Evolutionary conservation across 2,329 filamentous ascomycete genomes (phyloP), one percentile per base, ranked within the genome.

Genomic region (Colletotrichum sp.): DNA sequence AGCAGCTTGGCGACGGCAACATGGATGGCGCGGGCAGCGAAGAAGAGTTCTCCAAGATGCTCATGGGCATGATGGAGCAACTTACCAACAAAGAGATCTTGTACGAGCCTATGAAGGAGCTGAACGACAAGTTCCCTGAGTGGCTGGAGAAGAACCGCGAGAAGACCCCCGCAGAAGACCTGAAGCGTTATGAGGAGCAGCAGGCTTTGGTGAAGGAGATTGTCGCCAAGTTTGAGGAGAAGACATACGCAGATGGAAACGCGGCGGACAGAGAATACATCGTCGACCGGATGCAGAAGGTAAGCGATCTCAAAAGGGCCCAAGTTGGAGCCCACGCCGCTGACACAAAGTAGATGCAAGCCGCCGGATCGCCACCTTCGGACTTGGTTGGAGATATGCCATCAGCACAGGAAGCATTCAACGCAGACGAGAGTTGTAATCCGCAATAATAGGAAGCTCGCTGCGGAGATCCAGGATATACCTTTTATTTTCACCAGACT

Each of bases 31-130:
- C 88, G 3, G 89, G 87, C 16, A 88, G 88, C 76, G 95, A 98
- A 72, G 96, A 97, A 80, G 96, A 98, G 80, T 95, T 99, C 81
- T 96, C 95, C 73, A 96, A 98, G 87, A 95, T 99, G 92, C 91
- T 99, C 76, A 92, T 98, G 90, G 95, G 95, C 70, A 98, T 99
- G 95, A 99, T 99, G 96, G 95, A 99, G 86, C 96, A 99, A 85
- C 90, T 99, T 78, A 99, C 97, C 5, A 98, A 98, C 85, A 99
- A 98, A 88, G 97, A 99, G 80, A 98, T 99, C 78, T 87, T 99
- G 67, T 99, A 99, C 83, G 96, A 99, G 87, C 97, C 97, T 4
- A 98, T 99, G 96, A 98, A 98, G 88, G 97, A 99, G 86, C 88
- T 99, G 64, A 88, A 98, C 84, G 94, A 95, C 69, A 99, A 98